Percentiles rank a stretch among this genome's conserved stretches.
These are phyloP conservation scores for Toxicodendron radicans DNA, from an alignment of 345 rosid species.

Conservation along the genomic window DNA sequence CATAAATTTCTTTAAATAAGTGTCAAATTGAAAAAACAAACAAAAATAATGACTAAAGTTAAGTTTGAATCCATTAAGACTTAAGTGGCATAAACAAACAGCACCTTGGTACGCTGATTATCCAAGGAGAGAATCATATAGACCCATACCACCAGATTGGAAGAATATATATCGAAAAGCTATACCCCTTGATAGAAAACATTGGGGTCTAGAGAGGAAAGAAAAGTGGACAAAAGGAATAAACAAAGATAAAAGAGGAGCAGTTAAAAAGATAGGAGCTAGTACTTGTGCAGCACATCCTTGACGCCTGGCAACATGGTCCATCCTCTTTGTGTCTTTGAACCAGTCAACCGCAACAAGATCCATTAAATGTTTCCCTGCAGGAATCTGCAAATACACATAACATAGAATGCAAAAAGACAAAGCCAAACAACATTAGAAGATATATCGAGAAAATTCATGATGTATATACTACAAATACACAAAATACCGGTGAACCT, in stretches of 20 bases:
- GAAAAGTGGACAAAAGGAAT: neutral
- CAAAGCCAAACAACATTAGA: conserved; percentile 11
- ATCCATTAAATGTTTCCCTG: conserved; percentile 95
- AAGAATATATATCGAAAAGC: neutral
- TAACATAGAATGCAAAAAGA: conserved; percentile 9
- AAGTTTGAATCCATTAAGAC: no score
- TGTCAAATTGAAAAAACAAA: no score
- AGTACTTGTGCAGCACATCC: conserved; percentile 97
- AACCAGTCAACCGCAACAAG: conserved; percentile 99
- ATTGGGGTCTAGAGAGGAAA: neutral
- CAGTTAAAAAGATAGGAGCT: conserved; percentile 11
- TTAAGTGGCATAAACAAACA: no score
- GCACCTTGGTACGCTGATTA: neutral
- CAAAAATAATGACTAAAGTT: no score
- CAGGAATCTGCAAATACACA: conserved; percentile 67
- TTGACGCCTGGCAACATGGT: conserved; percentile 87
- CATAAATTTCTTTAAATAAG: no score
- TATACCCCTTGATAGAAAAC: neutral
- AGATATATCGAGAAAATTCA: neutral
- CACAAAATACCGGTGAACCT: conserved; percentile 45
- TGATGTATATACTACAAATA: conserved; percentile 11
- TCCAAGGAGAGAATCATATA: neutral
- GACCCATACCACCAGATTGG: neutral
- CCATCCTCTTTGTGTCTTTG: conserved; percentile 94
- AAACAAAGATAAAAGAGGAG: neutral